Evolutionary conservation across 345 rosid species (phyloP).

Genomic region (Anastatica hierochuntica): DNA sequence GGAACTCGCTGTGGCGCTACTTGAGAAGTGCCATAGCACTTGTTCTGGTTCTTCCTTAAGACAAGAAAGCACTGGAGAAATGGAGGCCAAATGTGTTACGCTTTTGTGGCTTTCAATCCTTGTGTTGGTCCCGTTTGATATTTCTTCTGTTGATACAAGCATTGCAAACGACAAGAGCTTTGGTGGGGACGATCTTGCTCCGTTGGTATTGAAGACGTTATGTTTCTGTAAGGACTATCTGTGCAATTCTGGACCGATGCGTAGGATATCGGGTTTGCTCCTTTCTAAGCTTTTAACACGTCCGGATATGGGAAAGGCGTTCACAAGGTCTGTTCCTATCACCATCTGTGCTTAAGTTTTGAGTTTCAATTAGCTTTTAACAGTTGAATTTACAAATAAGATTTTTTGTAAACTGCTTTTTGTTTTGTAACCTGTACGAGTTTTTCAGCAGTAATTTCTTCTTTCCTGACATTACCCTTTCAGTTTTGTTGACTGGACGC

Average conservation of each 20-base stretch:
- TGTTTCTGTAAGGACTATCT: conserved; percentile 81
- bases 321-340: conserved; percentile 41
- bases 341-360: not conserved
- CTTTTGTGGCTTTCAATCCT: conserved; percentile 93
- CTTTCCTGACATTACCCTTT: conserved; percentile 14
- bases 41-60: conserved; percentile 52
- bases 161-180: conserved; percentile 32
- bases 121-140: conserved; percentile 86
- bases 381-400: not conserved
- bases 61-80: conserved; percentile 92
- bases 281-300: conserved; percentile 83
- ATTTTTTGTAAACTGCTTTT: not conserved
- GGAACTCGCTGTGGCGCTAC: conserved; percentile 75
- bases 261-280: conserved; percentile 72
- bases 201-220: conserved; percentile 62
- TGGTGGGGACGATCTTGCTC: conserved; percentile 47
- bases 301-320: conserved; percentile 86
- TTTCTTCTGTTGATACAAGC: conserved; percentile 80
- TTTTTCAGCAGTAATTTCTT: not conserved
- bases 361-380: not conserved
- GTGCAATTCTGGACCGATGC: conserved; percentile 89
- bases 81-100: conserved; percentile 87
- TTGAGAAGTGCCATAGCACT: conserved; percentile 69
- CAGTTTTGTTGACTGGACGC: conserved; percentile 85
- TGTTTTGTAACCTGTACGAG: not conserved